phyloP scores from a whole-genome alignment of 306 rosid genomes.

The Cotoneaster glaucophyllus region DNA sequence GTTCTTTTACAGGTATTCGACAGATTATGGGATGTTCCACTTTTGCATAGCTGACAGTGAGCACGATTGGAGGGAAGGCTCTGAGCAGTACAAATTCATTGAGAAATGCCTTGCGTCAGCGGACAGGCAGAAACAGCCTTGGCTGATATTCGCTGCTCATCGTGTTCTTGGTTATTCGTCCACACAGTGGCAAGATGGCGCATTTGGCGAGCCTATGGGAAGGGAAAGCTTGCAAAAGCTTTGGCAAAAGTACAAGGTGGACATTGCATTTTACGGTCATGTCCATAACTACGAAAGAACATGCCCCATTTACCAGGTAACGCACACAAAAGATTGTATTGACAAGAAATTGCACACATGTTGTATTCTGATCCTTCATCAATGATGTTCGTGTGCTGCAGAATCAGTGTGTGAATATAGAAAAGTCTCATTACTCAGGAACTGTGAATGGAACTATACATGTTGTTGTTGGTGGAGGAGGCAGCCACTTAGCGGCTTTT shows the following conservation, averaged over 20 bases:
- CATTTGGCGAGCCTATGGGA: conserved; percentile 88
- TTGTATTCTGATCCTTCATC: neutral
- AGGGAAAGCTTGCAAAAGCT: conserved; percentile 78
- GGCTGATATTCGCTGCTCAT: conserved; percentile 85
- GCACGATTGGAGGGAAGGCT: conserved; percentile 85
- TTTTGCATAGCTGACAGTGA: conserved; percentile 79
- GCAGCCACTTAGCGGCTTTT: conserved; percentile 50
- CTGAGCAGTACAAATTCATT: conserved; percentile 79
- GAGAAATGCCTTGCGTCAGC: conserved; percentile 80
- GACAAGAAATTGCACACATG: too few species aligned
- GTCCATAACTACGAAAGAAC: conserved; percentile 83
- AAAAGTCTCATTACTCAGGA: conserved; percentile 54
- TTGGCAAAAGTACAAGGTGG: conserved; percentile 88
- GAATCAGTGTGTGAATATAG: conserved; percentile 61
- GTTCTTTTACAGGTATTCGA: conserved; percentile 44
- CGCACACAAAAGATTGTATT: too few species aligned
- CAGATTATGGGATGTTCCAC: conserved; percentile 83
- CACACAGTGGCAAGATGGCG: conserved; percentile 39
- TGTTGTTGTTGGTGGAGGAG: conserved; percentile 74
- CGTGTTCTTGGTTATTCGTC: conserved; percentile 93
- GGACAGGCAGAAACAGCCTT: conserved; percentile 80
- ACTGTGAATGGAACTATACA: conserved; percentile 66
- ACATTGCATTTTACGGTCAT: conserved; percentile 79
- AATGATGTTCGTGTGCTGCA: conserved; percentile 20
- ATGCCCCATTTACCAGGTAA: conserved; percentile 85